These are phyloP conservation scores for Penicillium sp. DNA, from an alignment of 2,329 filamentous ascomycete genomes.

Conservation along the genomic window DNA sequence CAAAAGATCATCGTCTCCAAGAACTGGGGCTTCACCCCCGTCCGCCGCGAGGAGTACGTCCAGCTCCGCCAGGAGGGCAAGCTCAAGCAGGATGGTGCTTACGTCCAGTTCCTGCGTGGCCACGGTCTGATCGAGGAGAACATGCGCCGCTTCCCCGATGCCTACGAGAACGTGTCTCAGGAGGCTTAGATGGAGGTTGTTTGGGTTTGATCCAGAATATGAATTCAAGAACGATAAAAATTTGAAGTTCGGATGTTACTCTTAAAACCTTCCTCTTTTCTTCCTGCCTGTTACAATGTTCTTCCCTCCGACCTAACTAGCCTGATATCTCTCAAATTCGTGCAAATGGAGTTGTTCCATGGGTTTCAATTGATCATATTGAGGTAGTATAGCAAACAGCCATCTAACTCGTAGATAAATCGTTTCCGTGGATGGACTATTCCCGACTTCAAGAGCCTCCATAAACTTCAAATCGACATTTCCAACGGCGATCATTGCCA, in stretches of 20 bases:
- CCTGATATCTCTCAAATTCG: conserved; percentile 28
- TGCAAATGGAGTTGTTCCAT: conserved; percentile 29
- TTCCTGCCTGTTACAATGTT: conserved; percentile 13
- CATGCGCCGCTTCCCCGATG: conserved; percentile 92
- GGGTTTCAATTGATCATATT: conserved; percentile 11
- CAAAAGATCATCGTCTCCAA: conserved; percentile 99
- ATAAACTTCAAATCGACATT: not conserved
- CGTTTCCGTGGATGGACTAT: not conserved
- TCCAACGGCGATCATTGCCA: not conserved
- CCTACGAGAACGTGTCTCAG: conserved; percentile 59
- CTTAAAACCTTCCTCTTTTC: conserved; percentile 6
- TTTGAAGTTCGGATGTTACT: conserved; percentile 24
- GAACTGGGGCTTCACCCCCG: conserved; percentile 99
- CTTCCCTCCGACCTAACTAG: conserved; percentile 20
- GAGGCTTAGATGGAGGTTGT: conserved; percentile 47
- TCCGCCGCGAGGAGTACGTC: conserved; percentile 96
- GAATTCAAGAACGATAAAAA: conserved; percentile 30
- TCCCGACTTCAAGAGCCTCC: not conserved
- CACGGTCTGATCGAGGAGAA: conserved; percentile 83
- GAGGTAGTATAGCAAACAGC: not conserved
- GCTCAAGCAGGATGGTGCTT: conserved; percentile 97
- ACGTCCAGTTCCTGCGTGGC: conserved; percentile 98
- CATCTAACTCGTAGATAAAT: too few species aligned
- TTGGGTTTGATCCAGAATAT: conserved; percentile 32
- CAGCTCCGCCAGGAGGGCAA: conserved; percentile 90